phyloP scores from a whole-genome alignment of 148 eudicot species.

The Cornus kousa region DNA sequence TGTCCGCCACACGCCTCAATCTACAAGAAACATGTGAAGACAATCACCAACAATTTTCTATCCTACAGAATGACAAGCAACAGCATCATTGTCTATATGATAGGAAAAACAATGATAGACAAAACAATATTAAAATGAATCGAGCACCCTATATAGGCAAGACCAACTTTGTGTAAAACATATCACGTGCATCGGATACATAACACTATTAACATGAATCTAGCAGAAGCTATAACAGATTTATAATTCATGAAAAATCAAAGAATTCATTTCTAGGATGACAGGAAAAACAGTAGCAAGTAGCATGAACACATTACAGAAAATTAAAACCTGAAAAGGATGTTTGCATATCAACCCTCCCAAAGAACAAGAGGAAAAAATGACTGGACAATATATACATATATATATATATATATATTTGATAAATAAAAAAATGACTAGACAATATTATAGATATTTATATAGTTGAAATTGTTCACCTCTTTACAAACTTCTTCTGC shows the following conservation, averaged over 20 bases:
- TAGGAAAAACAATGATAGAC: not conserved
- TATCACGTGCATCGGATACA: too few species aligned
- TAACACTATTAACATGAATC: too few species aligned
- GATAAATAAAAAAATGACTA: not conserved
- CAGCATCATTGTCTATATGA: not conserved
- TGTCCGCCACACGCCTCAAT: conserved; percentile 78
- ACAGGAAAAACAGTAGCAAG: not conserved
- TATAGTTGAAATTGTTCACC: conserved; percentile 18
- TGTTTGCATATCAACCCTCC: not conserved
- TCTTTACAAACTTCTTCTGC: conserved; percentile 63
- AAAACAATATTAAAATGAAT: not conserved
- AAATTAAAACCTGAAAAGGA: not conserved
- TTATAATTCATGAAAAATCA: too few species aligned
- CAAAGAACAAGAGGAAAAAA: not conserved
- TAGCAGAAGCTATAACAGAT: too few species aligned
- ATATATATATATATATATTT: not conserved
- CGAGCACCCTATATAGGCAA: too few species aligned
- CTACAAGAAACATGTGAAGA: conserved; percentile 35
- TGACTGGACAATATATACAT: not conserved
- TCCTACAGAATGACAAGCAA: not conserved
- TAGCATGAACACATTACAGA: not conserved
- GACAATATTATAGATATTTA: not conserved
- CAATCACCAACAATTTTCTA: not conserved
- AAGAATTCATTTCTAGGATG: too few species aligned
- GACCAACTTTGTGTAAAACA: too few species aligned